Percentiles rank a stretch among this genome's conserved stretches.
Evolutionary conservation across 352 stramenopile species (phyloP).

Genomic region (Phytophthora macrochlamydospora): DNA sequence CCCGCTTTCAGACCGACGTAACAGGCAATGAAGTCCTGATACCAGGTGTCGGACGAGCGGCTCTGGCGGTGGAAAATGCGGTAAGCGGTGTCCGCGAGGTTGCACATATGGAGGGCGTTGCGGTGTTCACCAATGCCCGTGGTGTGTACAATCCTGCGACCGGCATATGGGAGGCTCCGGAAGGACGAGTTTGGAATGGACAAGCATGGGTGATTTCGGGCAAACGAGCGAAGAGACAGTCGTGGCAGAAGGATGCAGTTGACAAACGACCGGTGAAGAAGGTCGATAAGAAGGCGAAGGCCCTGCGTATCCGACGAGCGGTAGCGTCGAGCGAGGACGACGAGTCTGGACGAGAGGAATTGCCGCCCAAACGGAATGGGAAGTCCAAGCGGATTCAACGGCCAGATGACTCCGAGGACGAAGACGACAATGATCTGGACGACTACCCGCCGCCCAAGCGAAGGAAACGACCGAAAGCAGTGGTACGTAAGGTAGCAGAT

Average conservation of each 20-base stretch:
- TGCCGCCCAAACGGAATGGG: no score
- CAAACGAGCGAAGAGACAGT: background rate
- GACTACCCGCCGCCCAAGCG: background rate
- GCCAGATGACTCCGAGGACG: background rate
- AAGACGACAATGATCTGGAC: background rate
- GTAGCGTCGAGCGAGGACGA: background rate
- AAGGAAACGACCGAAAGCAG: background rate
- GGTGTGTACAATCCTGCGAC: background rate
- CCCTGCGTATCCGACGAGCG: background rate
- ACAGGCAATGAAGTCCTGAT: background rate
- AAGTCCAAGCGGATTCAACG: no score
- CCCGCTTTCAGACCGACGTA: background rate
- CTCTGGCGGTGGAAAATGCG: background rate
- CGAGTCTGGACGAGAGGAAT: background rate
- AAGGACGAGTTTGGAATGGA: background rate
- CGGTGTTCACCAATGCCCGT: background rate
- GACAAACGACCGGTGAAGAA: background rate
- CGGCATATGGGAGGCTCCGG: background rate
- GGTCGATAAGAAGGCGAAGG: background rate
- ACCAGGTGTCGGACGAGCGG: background rate
- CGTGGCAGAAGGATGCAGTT: background rate
- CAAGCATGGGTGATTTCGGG: background rate
- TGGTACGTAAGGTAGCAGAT: background rate
- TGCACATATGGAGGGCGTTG: background rate
- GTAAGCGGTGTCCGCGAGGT: background rate